Conservation (phyloP, 2,329 filamentous ascomycete genomes). For the Paracoccidioides lutzii region DNA sequence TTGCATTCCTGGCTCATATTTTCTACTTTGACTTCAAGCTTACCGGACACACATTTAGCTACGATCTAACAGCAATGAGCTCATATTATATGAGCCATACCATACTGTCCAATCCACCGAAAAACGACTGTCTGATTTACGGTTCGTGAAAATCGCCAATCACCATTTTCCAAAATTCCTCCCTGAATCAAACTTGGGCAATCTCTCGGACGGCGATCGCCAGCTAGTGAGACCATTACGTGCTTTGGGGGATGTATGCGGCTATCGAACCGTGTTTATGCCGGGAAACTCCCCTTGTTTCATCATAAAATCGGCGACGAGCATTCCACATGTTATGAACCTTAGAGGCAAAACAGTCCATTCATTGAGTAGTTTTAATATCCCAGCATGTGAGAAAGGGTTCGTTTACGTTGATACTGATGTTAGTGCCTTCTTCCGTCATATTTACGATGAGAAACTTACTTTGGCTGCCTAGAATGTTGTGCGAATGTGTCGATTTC, state of each 20-base stretch:
- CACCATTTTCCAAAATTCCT: constrained; percentile 49
- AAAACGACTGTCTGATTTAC: constrained; percentile 33
- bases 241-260: constrained; percentile 43
- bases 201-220: not conserved
- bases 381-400: constrained; percentile 61
- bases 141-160: constrained; percentile 66
- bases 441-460: not conserved
- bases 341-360: constrained; percentile 56
- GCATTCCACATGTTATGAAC: constrained; percentile 59
- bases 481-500: constrained; percentile 61
- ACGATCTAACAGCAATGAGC: constrained; percentile 65
- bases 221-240: constrained; percentile 39
- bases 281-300: constrained; percentile 70
- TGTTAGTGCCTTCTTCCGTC: constrained; percentile 20
- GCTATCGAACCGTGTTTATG: constrained; percentile 71
- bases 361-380: constrained; percentile 64
- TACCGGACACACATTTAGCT: constrained; percentile 37
- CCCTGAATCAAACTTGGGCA: constrained; percentile 21
- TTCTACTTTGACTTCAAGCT: not conserved
- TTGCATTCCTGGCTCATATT: not conserved
- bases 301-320: constrained; percentile 68
- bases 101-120: constrained; percentile 25
- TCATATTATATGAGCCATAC: constrained; percentile 78
- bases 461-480: constrained; percentile 38
- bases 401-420: constrained; percentile 67